Evolutionary conservation across 441 rosid species (phyloP), one percentile per base, ranked within the genome.

Genomic region (Oxalis stricta): DNA sequence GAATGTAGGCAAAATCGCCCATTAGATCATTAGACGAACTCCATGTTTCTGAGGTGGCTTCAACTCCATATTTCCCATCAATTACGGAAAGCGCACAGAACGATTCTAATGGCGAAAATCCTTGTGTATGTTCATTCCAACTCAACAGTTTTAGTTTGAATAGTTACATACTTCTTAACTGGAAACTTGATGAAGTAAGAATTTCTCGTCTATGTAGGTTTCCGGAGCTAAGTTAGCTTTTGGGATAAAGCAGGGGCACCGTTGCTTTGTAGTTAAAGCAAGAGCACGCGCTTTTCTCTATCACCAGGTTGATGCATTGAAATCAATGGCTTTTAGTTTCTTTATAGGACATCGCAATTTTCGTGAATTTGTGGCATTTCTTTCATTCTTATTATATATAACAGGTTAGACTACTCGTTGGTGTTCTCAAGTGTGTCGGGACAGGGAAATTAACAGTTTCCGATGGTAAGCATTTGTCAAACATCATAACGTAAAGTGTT

Each of bases 331-430:
- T 33, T 54, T 26, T 44, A n/a, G n/a, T n/a, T n/a, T n/a, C n/a
- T n/a, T n/a, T n/a, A n/a, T n/a, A n/a, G n/a, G n/a, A n/a, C n/a
- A n/a, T n/a, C n/a, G n/a, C n/a, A n/a, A n/a, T n/a, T n/a, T n/a
- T n/a, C n/a, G n/a, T n/a, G n/a, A n/a, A n/a, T n/a, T n/a, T n/a
- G n/a, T n/a, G n/a, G n/a, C n/a, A n/a, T n/a, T n/a, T n/a, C n/a
- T n/a, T n/a, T n/a, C n/a, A n/a, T n/a, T n/a, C n/a, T n/a, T 26
- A 6, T 8, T 6, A 2, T 26, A 8, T 26, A 6, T 26, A 6
- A 11, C 80, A 89, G 98, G 94, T 89, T 48, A 70, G 98, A 46
- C 64, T 85, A 62, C 77, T 85, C 38, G 94, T 89, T 35, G 98
- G 93, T 31, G 80, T 60, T 53, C 74, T 89, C 33, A 89, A 89